Evolutionary conservation across 768 basidiomycete species (phyloP), one percentile per base, ranked within the genome.

Genomic region (Termitomyces sp.): DNA sequence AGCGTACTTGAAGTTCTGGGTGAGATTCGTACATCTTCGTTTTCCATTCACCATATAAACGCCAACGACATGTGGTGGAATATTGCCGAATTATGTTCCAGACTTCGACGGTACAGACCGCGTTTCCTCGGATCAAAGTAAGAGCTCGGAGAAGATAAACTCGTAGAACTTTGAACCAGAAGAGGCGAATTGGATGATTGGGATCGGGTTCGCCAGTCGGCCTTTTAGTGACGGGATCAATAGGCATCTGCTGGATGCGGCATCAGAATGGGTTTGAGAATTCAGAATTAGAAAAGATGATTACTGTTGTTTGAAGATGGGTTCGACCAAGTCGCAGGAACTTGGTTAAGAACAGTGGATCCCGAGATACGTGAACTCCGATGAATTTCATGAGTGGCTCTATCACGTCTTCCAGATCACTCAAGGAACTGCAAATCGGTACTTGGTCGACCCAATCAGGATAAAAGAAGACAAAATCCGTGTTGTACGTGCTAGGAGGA

Each of bases 41-140:
- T 73, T 90, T 91, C 97, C 97, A 98, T 77, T 98, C 96, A 45
- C 95, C 97, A 69, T 99, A 99, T 36, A 99, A 79, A 51, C 82
- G 83, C 90, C 94, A 99, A 9, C 97, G 92, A 24, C 83, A 78
- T 7, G 88, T 84, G 57, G 87, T 88, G 59, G 91, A 88, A 70
- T 89, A 92, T 63, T 86, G 84, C 44, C 86, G 81, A 52, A 98
- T 83, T 55, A 98, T 86, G 60, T 88, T 86, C 97, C 97, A 99
- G 8, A 98, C 81, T 68, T 98, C 96, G 49, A 91, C 89, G 32
- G 93, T 91, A 72, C 90, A 92, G 24, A 94, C 90, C 7, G 94
- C 90, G 68, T 95, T 94, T 40, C 89, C 88, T 35, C 87, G 84
- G 61, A 94, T 89, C 51, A 96, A 82, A 50, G 95, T 87, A 15